Percentiles rank a stretch among this genome's conserved stretches.
These are phyloP conservation scores for Clarireedia hainanense DNA, from an alignment of 2,329 filamentous ascomycete genomes.

Conservation along the genomic window DNA sequence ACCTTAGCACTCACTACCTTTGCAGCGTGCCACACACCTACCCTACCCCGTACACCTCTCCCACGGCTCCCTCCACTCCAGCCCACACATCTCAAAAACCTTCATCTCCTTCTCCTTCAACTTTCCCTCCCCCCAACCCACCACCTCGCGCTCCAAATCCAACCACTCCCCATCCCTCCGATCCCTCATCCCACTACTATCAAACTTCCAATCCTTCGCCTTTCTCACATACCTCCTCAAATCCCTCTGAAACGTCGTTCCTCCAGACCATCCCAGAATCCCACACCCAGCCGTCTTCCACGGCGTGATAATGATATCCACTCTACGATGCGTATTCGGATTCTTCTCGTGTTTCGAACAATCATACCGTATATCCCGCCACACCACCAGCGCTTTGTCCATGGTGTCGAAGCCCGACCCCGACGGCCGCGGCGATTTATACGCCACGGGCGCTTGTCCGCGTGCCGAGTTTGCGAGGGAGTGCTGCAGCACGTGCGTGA, in stretches of 20 bases:
- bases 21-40: background rate
- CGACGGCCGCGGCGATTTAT: background rate
- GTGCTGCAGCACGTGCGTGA: conserved; percentile 75
- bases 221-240: conserved; percentile 72
- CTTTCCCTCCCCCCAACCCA: conserved; percentile 45
- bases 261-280: conserved; percentile 80
- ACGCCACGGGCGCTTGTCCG: conserved; percentile 49
- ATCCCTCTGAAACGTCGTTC: conserved; percentile 84
- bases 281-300: conserved; percentile 89
- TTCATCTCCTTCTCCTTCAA: background rate
- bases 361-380: conserved; percentile 61
- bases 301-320: conserved; percentile 85
- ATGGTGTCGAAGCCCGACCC: background rate
- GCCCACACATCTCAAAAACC: background rate
- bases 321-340: conserved; percentile 68
- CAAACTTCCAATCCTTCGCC: conserved; percentile 71
- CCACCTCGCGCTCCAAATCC: conserved; percentile 69
- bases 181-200: conserved; percentile 84
- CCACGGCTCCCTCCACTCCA: background rate
- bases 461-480: conserved; percentile 64
- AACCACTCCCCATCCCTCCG: conserved; percentile 52
- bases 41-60: background rate
- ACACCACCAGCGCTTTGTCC: conserved; percentile 88
- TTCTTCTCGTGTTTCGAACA: conserved; percentile 36
- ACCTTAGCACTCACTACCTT: no score